Conservation (phyloP, 805 yeast genomes). For the Groenewaldozyma tartarivorans region DNA sequence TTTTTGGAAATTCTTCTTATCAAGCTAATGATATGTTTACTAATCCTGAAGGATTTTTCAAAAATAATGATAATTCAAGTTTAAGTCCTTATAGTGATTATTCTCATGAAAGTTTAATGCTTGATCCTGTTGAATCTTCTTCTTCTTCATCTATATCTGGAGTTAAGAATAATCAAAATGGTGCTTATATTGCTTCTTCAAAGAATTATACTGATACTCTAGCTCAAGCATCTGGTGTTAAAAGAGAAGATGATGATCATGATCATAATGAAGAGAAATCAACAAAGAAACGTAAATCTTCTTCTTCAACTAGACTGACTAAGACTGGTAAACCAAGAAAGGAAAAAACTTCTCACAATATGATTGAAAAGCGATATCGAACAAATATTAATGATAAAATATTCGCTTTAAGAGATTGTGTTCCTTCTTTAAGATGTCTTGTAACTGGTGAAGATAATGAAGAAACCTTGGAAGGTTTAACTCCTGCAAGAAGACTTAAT, state of each 20-base stretch:
- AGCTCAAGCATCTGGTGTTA: not conserved
- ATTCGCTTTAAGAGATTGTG: slow-evolving; percentile 60
- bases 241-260: not conserved
- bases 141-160: not conserved
- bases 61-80: no score
- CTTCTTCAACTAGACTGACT: slow-evolving; percentile 6
- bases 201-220: no score
- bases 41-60: no score
- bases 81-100: not conserved
- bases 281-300: not conserved
- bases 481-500: slow-evolving; percentile 66
- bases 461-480: slow-evolving; percentile 61
- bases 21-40: slow-evolving; percentile 5
- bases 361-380: slow-evolving; percentile 73
- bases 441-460: slow-evolving; percentile 35
- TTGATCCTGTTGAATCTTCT: not conserved
- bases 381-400: slow-evolving; percentile 69
- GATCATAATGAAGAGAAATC: slow-evolving; percentile 1
- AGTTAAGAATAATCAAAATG: no score
- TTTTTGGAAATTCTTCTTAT: not conserved
- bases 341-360: slow-evolving; percentile 59
- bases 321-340: slow-evolving; percentile 26
- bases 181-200: no score
- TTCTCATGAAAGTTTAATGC: not conserved
- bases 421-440: slow-evolving; percentile 64